phyloP scores from a whole-genome alignment of 768 basidiomycete genomes.

The Mycena venus region DNA sequence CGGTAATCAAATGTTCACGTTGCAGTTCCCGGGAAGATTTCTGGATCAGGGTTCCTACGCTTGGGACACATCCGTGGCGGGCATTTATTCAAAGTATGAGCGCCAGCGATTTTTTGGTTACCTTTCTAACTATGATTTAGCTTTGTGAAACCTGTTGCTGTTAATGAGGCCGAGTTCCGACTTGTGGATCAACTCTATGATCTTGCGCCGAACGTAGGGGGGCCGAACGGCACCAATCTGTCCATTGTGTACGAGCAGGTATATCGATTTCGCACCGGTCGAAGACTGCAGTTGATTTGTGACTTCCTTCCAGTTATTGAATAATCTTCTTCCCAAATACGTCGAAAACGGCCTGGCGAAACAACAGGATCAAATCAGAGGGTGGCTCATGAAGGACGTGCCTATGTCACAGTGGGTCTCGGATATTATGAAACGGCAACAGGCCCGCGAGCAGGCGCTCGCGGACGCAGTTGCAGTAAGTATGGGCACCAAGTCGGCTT shows the following conservation, averaged over 20 bases:
- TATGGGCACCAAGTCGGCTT: background rate
- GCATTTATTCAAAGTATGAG: constrained; percentile 40
- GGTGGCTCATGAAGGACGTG: constrained; percentile 43
- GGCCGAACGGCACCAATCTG: constrained; percentile 42
- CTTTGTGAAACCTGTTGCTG: constrained; percentile 37
- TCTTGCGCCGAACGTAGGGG: constrained; percentile 35
- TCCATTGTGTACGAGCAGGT: constrained; percentile 43
- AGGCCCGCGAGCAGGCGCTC: constrained; percentile 17
- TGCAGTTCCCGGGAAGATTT: constrained; percentile 45
- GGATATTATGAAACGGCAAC: constrained; percentile 35
- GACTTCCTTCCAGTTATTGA: constrained; percentile 33
- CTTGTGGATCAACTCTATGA: constrained; percentile 45
- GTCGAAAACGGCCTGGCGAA: constrained; percentile 26
- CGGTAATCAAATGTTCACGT: constrained; percentile 40
- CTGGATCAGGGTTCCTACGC: constrained; percentile 39
- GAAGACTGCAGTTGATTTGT: background rate
- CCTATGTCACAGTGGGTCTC: constrained; percentile 35
- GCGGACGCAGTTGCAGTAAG: background rate
- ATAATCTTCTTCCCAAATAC: constrained; percentile 42
- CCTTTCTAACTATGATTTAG: too few relatives aligned
- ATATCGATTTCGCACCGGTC: background rate
- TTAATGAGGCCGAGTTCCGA: constrained; percentile 45
- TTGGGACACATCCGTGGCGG: constrained; percentile 39
- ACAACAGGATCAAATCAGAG: constrained; percentile 42
- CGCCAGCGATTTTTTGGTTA: background rate